Percentiles rank a stretch among this genome's conserved stretches.
These are phyloP conservation scores for Citrus maxima DNA, from an alignment of 345 rosid species.

Conservation along the genomic window DNA sequence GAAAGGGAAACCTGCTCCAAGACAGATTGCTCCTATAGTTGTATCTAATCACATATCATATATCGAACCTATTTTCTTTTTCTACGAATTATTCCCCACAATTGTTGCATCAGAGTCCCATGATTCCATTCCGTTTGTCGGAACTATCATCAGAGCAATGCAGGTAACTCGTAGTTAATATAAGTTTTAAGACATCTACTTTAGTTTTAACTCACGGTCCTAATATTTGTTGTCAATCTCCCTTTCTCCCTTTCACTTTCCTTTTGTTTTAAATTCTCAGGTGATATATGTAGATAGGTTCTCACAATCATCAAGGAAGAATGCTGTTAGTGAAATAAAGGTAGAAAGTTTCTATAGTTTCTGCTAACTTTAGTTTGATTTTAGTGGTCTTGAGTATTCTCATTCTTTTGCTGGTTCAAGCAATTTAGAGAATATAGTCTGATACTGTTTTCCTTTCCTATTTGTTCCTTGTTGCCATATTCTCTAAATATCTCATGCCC, in stretches of 20 bases:
- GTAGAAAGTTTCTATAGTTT: constrained; percentile 53
- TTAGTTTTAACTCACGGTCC: not conserved
- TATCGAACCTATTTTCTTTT: constrained; percentile 90
- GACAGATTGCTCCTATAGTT: constrained; percentile 84
- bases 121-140: constrained; percentile 87
- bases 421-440: not conserved
- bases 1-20: constrained; percentile 86
- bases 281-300: constrained; percentile 96
- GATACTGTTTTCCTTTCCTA: not conserved
- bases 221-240: not conserved
- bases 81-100: constrained; percentile 87
- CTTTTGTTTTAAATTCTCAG: constrained; percentile 32
- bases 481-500: not conserved
- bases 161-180: constrained; percentile 46
- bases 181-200: not conserved
- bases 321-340: constrained; percentile 89
- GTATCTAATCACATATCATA: constrained; percentile 94
- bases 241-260: not conserved
- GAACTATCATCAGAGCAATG: constrained; percentile 98
- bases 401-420: not conserved
- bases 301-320: constrained; percentile 80
- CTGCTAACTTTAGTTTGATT: not conserved
- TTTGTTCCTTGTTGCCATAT: not conserved
- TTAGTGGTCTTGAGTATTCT: not conserved
- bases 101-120: constrained; percentile 94